Evolutionary conservation across 176 grass and related monocot species (phyloP).

Genomic region (Aechmea fasciata): DNA sequence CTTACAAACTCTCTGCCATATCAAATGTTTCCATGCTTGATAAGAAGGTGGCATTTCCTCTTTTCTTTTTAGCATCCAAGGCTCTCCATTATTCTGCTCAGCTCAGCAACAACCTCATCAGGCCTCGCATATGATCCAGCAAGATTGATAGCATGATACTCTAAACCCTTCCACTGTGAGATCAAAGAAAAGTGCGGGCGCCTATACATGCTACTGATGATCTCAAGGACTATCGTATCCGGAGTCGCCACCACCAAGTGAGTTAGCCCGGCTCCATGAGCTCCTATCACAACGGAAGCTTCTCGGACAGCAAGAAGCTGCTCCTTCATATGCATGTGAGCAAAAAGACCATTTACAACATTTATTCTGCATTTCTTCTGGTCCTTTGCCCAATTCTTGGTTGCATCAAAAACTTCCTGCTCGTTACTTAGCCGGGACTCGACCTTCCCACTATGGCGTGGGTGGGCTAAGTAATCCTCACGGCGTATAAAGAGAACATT

Average conservation of each 20-base stretch:
- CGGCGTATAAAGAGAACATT: conserved; percentile 91
- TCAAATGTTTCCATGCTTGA: too few relatives aligned
- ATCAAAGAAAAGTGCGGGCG: conserved; percentile 79
- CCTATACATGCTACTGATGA: conserved; percentile 76
- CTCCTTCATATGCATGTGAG: conserved; percentile 88
- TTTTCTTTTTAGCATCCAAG: conserved; percentile 53
- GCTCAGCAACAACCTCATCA: conserved; percentile 32
- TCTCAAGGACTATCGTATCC: conserved; percentile 77
- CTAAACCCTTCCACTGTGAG: conserved; percentile 79
- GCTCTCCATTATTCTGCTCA: conserved; percentile 50
- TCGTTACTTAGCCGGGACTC: conserved; percentile 90
- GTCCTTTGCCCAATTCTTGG: conserved; percentile 59
- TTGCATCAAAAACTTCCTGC: conserved; percentile 50
- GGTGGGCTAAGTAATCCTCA: conserved; percentile 91
- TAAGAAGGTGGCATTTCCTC: background rate
- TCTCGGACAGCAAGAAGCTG: conserved; percentile 71
- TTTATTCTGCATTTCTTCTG: conserved; percentile 66
- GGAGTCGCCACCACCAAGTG: conserved; percentile 63
- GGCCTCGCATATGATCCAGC: conserved; percentile 42
- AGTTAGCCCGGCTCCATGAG: conserved; percentile 91
- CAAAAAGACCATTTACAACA: conserved; percentile 80
- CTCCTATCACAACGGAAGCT: conserved; percentile 78
- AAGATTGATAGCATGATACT: conserved; percentile 83
- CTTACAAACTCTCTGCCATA: too few relatives aligned
- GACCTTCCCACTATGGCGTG: conserved; percentile 79